Conservation (phyloP, 208 protist genomes). For the Strigomonas galati region DNA sequence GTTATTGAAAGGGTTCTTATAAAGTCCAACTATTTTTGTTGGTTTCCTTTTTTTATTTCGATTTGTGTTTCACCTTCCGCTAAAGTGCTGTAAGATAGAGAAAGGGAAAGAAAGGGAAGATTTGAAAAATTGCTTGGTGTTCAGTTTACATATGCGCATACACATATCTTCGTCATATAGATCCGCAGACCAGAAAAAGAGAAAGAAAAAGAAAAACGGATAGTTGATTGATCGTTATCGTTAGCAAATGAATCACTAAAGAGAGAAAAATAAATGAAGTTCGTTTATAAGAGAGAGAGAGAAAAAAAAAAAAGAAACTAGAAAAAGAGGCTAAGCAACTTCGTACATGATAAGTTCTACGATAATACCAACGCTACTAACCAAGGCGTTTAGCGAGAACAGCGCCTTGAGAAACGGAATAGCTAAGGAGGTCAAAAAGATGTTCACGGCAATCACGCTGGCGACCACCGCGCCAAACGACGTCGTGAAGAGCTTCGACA, state of each 20-base stretch:
- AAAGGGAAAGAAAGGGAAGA: no score
- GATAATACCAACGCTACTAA: conserved; percentile 75
- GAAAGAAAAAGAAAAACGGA: conserved; percentile 2
- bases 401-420: conserved; percentile 81
- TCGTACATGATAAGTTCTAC: conserved; percentile 86
- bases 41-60: no score
- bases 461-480: conserved; percentile 77
- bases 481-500: conserved; percentile 72
- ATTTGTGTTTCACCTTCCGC: no score
- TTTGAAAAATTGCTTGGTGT: no score
- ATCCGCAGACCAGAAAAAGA: no score
- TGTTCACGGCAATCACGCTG: conserved; percentile 50
- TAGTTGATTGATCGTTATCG: background rate
- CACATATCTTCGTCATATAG: no score
- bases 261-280: conserved; percentile 1
- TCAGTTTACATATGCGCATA: no score
- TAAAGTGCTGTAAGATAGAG: no score
- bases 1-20: no score
- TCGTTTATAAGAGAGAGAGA: background rate
- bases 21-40: no score
- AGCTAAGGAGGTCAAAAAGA: conserved; percentile 71
- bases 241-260: conserved; percentile 7
- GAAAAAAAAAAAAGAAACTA: conserved; percentile 1
- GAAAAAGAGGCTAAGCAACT: conserved; percentile 22
- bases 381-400: conserved; percentile 77